Base-by-base conservation (phyloP, 2,329 filamentous ascomycete genomes). In the Paecilomyces formosus region DNA sequence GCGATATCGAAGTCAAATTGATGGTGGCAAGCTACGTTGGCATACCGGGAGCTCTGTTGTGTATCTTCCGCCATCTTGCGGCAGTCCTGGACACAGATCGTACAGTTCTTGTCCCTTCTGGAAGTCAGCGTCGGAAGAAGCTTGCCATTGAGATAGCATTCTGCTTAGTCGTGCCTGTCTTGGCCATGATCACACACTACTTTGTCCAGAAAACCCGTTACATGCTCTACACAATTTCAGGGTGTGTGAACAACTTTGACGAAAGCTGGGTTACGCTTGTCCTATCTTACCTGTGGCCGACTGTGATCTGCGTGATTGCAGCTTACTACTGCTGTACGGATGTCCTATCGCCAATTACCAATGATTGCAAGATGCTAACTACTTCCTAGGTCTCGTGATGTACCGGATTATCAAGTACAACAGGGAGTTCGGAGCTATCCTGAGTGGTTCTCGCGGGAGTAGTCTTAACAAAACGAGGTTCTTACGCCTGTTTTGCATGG, bases 1-100 rank as follows among this genome's bases (percentile, higher is more conserved):
- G 87, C 71, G 87, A 90, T 68, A 73, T 89, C 54, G 79, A 88
- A 63, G 76, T 81, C 57, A 85, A 86, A 61, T 65, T 89, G 33
- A 77, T 81, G 59, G 75, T 82, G 24, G 83, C 81, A 3, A 73
- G 78, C 8, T 76, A 77, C 18, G 76, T 84, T 0, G 83, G 79
- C 1, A 70, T 84, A 15, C 75, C 82, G 3, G 80, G 81, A 8
- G 76, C 80, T 6, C 67, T 85, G 8, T 72, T 79, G 24, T 84
- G 85, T 66, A 82, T 89, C 55, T 81, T 87, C 59, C 79, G 83
- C 54, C 81, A 78, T 53, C 78, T 89, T 15, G 83, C 85, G 12
- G 73, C 72, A 21, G 84, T 86, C 33, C 77, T 89, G 70, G 80
- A 88, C 65, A 84, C 83, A 0, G 75, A 84, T 5, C 79, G 81